These are phyloP conservation scores for Paraphoma sp. DNA, from an alignment of 2,329 filamentous ascomycete species.

Conservation along the genomic window DNA sequence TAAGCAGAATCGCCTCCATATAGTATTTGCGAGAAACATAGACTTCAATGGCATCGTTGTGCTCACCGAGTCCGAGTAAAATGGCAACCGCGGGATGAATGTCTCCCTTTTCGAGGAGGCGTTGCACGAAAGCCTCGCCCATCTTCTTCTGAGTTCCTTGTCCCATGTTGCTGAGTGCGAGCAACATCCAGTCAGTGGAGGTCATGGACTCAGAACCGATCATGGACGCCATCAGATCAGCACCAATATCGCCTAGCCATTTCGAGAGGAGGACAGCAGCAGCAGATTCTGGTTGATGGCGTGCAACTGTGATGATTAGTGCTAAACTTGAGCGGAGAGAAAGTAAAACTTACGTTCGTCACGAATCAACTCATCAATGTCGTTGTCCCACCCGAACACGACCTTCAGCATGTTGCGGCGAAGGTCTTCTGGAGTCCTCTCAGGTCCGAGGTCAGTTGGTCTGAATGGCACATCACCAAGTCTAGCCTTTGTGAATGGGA, in stretches of 20 bases:
- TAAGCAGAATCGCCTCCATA: constrained; percentile 91
- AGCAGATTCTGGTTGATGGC: constrained; percentile 75
- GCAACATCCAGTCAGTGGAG: constrained; percentile 94
- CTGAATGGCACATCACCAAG: constrained; percentile 84
- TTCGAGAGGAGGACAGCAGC: constrained; percentile 84
- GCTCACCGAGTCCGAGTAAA: constrained; percentile 88
- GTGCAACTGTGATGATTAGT: constrained; percentile 59
- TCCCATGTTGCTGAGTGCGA: constrained; percentile 89
- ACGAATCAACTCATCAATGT: constrained; percentile 78
- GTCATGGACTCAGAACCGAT: constrained; percentile 83
- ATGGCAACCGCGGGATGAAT: constrained; percentile 92
- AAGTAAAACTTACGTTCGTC: constrained; percentile 70
- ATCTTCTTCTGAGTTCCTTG: constrained; percentile 82
- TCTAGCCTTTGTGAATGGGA: constrained; percentile 82
- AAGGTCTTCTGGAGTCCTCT: constrained; percentile 70
- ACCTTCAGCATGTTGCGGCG: constrained; percentile 89
- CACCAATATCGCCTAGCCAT: constrained; percentile 87
- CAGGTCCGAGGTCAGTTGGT: constrained; percentile 63
- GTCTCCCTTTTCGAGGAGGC: constrained; percentile 86
- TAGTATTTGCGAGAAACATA: constrained; percentile 91
- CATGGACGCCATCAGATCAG: constrained; percentile 80
- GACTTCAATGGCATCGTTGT: constrained; percentile 94
- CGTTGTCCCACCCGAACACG: constrained; percentile 93
- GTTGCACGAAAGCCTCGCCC: constrained; percentile 87
- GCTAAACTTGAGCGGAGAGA: neutral